phyloP scores from a whole-genome alignment of 164 flowering plant genomes.

The Amborella trichopoda region DNA sequence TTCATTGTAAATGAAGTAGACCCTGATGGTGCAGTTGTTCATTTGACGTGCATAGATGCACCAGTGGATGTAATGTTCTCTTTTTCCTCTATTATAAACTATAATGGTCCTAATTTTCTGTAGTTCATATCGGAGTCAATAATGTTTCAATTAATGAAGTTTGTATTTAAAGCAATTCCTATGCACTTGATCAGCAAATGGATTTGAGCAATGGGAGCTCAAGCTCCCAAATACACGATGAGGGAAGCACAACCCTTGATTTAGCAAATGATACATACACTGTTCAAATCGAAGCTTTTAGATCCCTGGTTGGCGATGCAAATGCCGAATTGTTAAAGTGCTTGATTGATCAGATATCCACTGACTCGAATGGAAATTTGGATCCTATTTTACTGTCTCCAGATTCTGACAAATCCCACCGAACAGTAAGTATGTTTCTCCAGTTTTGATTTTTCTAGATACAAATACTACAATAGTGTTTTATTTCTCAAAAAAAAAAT shows the following conservation, averaged over 20 bases:
- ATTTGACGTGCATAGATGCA: constrained; percentile 52
- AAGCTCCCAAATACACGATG: constrained; percentile 6
- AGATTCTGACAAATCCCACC: constrained; percentile 62
- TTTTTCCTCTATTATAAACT: too few relatives aligned
- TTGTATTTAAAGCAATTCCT: too few relatives aligned
- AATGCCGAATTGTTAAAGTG: constrained; percentile 51
- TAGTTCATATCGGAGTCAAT: too few relatives aligned
- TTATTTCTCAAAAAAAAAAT: too few relatives aligned
- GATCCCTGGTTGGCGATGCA: constrained; percentile 51
- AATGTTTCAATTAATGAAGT: too few relatives aligned
- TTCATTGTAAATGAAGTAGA: constrained; percentile 94
- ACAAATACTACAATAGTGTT: too few relatives aligned
- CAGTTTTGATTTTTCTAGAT: neutral
- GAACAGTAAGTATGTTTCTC: constrained; percentile 58
- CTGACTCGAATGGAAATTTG: constrained; percentile 26
- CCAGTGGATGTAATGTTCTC: constrained; percentile 52
- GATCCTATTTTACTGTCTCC: constrained; percentile 69
- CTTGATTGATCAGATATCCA: constrained; percentile 30
- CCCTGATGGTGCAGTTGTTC: constrained; percentile 76
- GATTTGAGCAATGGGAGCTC: constrained; percentile 10
- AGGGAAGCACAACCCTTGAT: constrained; percentile 19
- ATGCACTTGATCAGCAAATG: constrained; percentile 16
- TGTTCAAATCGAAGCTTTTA: constrained; percentile 55
- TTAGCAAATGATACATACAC: constrained; percentile 19
- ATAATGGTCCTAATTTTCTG: too few relatives aligned